Evolutionary conservation across 495 filamentous ascomycete genomes (phyloP).

Genomic region (Talaromyces trachyspermus): DNA sequence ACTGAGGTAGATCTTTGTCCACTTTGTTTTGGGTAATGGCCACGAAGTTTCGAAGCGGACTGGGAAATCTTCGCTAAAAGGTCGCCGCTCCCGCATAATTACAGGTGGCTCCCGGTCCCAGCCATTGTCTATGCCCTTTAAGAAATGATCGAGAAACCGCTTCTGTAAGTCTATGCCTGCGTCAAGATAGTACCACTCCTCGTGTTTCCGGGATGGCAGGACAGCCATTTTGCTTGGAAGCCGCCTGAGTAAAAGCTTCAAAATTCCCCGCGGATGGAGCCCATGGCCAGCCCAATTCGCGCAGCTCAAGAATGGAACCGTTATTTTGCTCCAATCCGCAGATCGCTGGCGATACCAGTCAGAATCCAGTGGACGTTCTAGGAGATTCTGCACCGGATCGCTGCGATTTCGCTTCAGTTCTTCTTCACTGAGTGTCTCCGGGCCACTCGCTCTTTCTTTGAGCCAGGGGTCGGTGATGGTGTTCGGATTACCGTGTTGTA

Average conservation of each 20-base stretch:
- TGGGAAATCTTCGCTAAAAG: constrained; percentile 1
- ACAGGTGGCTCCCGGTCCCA: constrained; percentile 5
- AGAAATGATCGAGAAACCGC: constrained; percentile 6
- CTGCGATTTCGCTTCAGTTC: not conserved
- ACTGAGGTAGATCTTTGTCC: not conserved
- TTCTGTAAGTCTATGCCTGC: constrained; percentile 4
- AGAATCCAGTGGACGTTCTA: not conserved
- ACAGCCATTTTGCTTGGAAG: constrained; percentile 6
- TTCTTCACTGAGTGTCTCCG: not conserved
- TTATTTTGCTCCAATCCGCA: not conserved
- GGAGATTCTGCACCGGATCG: not conserved
- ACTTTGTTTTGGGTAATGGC: constrained; percentile 1
- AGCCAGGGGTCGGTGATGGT: not conserved
- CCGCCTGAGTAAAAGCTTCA: constrained; percentile 7
- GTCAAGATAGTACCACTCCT: constrained; percentile 8
- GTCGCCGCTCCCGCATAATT: not conserved
- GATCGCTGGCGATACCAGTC: not conserved
- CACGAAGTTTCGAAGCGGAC: not conserved
- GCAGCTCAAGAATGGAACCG: not conserved
- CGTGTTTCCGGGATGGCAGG: constrained; percentile 3
- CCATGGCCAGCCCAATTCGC: constrained; percentile 5
- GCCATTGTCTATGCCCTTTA: constrained; percentile 5
- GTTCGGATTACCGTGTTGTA: not conserved
- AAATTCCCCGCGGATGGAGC: constrained; percentile 6
- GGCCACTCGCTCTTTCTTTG: not conserved